Conservation (phyloP, 192 early-diverging fungal species). For the Coemansia sp. region DNA sequence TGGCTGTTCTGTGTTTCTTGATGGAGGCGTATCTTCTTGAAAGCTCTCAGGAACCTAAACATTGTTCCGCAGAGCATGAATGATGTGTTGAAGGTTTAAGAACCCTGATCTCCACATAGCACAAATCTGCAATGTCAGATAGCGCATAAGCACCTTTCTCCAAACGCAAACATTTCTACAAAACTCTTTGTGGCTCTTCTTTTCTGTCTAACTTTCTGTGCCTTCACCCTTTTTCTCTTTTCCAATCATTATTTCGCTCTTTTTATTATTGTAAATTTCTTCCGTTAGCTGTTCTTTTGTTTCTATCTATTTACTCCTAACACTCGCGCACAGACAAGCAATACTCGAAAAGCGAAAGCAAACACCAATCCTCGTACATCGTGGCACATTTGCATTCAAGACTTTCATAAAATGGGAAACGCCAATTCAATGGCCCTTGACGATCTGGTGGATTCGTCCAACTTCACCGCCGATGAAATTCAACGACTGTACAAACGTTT, state of each 20-base stretch:
- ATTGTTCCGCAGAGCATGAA: no score
- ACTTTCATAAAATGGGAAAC: conserved; percentile 37
- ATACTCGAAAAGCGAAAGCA: neutral
- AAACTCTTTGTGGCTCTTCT: neutral
- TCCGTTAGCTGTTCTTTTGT: neutral
- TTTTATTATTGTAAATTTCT: neutral
- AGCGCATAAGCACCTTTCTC: no score
- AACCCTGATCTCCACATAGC: no score
- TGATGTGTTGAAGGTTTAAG: no score
- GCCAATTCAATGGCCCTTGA: conserved; percentile 47
- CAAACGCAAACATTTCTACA: no score
- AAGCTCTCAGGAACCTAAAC: no score
- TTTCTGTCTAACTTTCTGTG: no score
- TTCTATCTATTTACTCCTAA: neutral
- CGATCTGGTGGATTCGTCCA: conserved; percentile 51
- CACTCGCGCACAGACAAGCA: neutral
- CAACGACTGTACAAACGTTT: conserved; percentile 99
- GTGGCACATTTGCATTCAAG: neutral
- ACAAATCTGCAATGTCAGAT: no score
- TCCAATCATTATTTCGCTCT: neutral
- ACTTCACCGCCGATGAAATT: conserved; percentile 88
- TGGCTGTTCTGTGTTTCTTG: no score
- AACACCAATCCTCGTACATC: neutral
- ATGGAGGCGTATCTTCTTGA: no score
- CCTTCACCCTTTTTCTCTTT: neutral